Percentiles rank a stretch among this genome's conserved stretches.
These are phyloP conservation scores for Skeletonema costatum DNA, from an alignment of 108 stramenopile species.

Conservation along the genomic window DNA sequence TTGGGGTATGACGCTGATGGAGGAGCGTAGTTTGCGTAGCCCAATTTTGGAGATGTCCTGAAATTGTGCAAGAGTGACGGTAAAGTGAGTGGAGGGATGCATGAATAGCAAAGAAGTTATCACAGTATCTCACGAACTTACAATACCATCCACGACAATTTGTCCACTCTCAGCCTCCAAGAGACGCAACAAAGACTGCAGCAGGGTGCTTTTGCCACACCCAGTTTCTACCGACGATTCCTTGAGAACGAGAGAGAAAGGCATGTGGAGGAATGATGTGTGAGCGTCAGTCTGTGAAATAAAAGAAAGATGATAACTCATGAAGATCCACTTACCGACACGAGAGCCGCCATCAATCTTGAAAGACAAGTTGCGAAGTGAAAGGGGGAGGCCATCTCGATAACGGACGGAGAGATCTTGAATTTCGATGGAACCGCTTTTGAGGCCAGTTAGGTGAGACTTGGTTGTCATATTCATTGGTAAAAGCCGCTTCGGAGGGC, in stretches of 20 bases:
- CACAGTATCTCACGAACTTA: neutral
- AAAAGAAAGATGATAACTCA: too few species aligned
- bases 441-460: conserved; percentile 67
- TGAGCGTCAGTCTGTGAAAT: too few species aligned
- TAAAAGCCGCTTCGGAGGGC: conserved; percentile 68
- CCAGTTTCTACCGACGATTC: conserved; percentile 66
- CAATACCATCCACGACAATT: conserved; percentile 85
- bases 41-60: conserved; percentile 76
- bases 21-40: conserved; percentile 79
- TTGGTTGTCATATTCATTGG: conserved; percentile 48
- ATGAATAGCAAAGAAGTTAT: neutral
- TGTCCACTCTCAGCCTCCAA: conserved; percentile 79
- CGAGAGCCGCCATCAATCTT: conserved; percentile 66
- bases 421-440: conserved; percentile 61
- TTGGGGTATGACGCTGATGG: conserved; percentile 93
- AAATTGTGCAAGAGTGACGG: conserved; percentile 64
- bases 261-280: too few species aligned
- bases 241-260: neutral
- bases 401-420: conserved; percentile 73
- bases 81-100: too few species aligned
- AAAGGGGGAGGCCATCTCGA: conserved; percentile 72
- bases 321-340: conserved; percentile 46
- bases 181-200: conserved; percentile 81
- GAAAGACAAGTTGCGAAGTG: conserved; percentile 67
- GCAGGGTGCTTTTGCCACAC: conserved; percentile 70